Base-by-base conservation (phyloP, 2,329 filamentous ascomycete genomes). In the Scedosporium apiospermum region DNA sequence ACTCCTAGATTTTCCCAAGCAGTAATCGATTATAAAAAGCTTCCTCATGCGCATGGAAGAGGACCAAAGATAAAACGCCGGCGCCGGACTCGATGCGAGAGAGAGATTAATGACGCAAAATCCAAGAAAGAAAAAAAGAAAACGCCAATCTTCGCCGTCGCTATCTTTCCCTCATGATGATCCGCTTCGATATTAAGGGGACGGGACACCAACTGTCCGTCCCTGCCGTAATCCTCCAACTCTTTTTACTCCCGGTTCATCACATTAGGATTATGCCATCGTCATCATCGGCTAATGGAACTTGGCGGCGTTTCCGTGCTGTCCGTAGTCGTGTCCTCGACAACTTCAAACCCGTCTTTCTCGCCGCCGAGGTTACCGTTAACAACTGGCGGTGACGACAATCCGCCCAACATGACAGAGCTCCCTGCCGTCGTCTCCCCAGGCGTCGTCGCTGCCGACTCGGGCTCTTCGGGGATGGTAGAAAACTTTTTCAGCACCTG, bases 401-500 rank as follows among this genome's bases (percentile, higher is more conserved):
- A 26, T 10, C 27, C 30, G 16, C 23, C 44, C 44, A 38, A 7
- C 18, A 27, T 55, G 1, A 55, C 21, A 23, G 51, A 26, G 6
- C 34, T 34, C 14, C 44, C 44, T 18, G 9, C 16, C 26, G 59
- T 21, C 16, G 30, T 38, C 6, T 34, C 59, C 10, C 18, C 42
- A 27, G 55, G 34, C 6, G 55, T 58, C 27, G 55, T 38, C 27
- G 23, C 55, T 5, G 34, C 34, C 16, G 27, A 34, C 34, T 61
- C 59, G 12, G 81, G 79, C 71, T 92, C 90, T 70, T 93, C 90
- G 0, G 82, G 84, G 34, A 95, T 96, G 0, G 91, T 91, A 3
- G 89, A 84, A 71, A 91, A 93, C 71, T 91, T 91, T 70, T 88
- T 90, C 12, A 96, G 78, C 0, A 96, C 91, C 69, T 93, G 88